Evolutionary conservation across 768 basidiomycete genomes (phyloP), one percentile per base, ranked within the genome.

Genomic region (Suillus weaverae): DNA sequence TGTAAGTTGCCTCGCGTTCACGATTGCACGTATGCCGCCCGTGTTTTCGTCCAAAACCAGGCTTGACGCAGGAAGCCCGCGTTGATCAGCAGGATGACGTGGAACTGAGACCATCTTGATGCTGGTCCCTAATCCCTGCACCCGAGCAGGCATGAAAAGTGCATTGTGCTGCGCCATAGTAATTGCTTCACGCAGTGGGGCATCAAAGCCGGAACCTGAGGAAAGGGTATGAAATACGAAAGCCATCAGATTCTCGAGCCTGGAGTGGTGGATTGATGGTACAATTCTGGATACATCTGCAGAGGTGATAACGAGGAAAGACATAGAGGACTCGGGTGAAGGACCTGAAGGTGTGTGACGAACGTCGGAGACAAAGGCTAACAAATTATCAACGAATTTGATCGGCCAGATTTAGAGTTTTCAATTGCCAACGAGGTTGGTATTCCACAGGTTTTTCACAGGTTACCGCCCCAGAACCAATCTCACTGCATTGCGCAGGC

Each of bases 71-170:
- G 94, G 91, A 22, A 97, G 72, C 0, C 95, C 94, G 3, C 79
- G 73, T 22, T 67, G 70, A 53, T 82, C 82, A 2, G 71, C 79
- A 1, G 74, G 62, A 1, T 67, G 68, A 4, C 76, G 78, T 0
- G 94, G 94, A 2, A 94, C 82, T 35, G 87, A 89, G 4, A 93
- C 94, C n/a, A 93, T 83, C 76, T 97, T 96, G 65, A 93, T 80
- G 3, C 89, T 78, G 1, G 90, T 89, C 2, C 87, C 87, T n/a
- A 71, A 46, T 33, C 67, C 64, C 26, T 77, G 72, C 11, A 89
- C 79, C 32, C 89, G 84, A 8, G 91, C 86, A 2, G 95, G 94
- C 95, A 97, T 97, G 76, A 94, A 91, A 3, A 97, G 79, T 0
- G 84, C 80, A 1, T 82, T 88, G 68, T 93, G 86, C 50, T 81